Evolutionary conservation across 192 early-diverging fungal species (phyloP).

Genomic region (Coemansia javaensis): DNA sequence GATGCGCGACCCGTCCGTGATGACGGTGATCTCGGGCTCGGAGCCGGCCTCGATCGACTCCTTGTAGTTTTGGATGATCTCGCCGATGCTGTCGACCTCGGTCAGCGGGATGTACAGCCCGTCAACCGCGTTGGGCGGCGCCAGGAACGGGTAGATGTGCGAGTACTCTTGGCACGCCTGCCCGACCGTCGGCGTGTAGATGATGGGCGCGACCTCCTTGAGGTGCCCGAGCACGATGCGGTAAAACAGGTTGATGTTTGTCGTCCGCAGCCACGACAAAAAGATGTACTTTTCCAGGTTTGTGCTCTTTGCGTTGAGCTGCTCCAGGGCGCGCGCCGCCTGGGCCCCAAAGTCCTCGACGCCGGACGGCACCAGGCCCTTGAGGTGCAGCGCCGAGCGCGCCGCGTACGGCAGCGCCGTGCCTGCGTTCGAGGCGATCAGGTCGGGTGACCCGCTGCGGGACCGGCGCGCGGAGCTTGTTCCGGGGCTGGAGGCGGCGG

Average conservation of each 20-base stretch:
- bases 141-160: slow-evolving; percentile 79
- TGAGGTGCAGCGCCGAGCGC: slow-evolving; percentile 59
- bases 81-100: slow-evolving; percentile 66
- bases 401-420: slow-evolving; percentile 34
- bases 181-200: slow-evolving; percentile 83
- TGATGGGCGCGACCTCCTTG: slow-evolving; percentile 72
- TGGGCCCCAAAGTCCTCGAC: slow-evolving; percentile 73
- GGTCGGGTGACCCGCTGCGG: slow-evolving; percentile 23
- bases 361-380: slow-evolving; percentile 68
- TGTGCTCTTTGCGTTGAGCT: slow-evolving; percentile 63
- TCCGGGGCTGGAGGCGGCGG: not conserved
- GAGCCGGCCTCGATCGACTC: slow-evolving; percentile 55
- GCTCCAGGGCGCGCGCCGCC: slow-evolving; percentile 65
- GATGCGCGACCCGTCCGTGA: slow-evolving; percentile 92
- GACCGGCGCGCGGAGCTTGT: slow-evolving; percentile 13
- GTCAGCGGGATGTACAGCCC: slow-evolving; percentile 84
- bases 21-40: slow-evolving; percentile 79
- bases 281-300: slow-evolving; percentile 82
- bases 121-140: slow-evolving; percentile 67
- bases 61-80: slow-evolving; percentile 77
- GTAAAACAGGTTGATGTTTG: slow-evolving; percentile 82
- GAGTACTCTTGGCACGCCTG: slow-evolving; percentile 84
- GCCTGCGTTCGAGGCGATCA: slow-evolving; percentile 26
- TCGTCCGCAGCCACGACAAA: slow-evolving; percentile 75
- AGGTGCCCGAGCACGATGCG: slow-evolving; percentile 68